Base-by-base conservation (phyloP, 2,329 filamentous ascomycete genomes). In the Penicillium vulpinum region DNA sequence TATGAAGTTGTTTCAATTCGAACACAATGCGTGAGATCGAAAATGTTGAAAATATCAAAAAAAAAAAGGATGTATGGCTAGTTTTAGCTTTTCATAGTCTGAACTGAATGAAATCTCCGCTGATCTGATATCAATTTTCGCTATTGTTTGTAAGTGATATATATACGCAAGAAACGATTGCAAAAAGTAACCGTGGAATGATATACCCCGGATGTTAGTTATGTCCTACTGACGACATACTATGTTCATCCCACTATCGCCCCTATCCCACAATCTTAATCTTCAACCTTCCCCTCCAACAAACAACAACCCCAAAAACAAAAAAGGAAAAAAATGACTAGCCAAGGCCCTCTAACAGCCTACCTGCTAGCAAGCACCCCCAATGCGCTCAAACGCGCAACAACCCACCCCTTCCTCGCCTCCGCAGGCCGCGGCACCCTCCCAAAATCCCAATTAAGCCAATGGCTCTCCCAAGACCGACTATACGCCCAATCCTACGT, bases 401-500 rank as follows among this genome's bases (percentile, higher is more conserved):
- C 88, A 0, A 85, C 87, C 58, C 82, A 86, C 52, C 79, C 84
- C 0, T 91, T 91, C 73, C 83, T 91, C 50, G 78, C 77, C 11
- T 80, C 84, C 46, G 88, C 88, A 6, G 87, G 87, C 15, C 78
- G 80, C 54, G 88, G 88, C 22, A 82, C 80, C 0, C 76, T 89
- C 18, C 76, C 83, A 18, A 84, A 84, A 47, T 67, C 77, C 0
- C 74, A 79, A 1, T 77, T 91, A 11, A 81, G 82, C 21, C 79
- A 81, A 70, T 91, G 88, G 88, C 83, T 91, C 41, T 83, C 85
- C 13, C 88, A 90, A 71, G 88, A 91, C 72, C 80, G 85, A 9
- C 82, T 91, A 57, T 89, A 90, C 73, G 85, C 88, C 33, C 86
- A 89, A 61, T 83, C 84, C 49, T 89, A 90, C 73, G 83, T 90